Base-by-base conservation (phyloP, 1,284 basidiomycete species). In the Apiotrichum brassicae region DNA sequence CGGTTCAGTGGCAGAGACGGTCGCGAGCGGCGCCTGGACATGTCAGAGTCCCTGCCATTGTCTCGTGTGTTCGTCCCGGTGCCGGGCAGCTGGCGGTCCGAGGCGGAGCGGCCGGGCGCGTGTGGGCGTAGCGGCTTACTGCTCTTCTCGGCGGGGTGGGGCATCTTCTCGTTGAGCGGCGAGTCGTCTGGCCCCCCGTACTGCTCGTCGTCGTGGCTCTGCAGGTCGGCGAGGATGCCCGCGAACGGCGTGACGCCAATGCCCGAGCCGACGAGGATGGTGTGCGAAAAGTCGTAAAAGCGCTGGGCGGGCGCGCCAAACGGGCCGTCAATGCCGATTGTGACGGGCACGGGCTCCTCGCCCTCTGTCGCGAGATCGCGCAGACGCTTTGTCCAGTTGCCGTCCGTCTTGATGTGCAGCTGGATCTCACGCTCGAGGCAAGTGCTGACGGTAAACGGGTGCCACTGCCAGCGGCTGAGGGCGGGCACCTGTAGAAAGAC, bases 161-260 rank as follows among this genome's bases (percentile, higher is more conserved):
- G 28, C 28, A 14, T 30, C 28, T 30, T 30, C 14, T 30, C 28
- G 8, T 8, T 9, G 28, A 30, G 28, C 28, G 28, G 8, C 28
- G 8, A 9, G 30, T 28, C 46, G 16, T 34, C 24, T 19, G 60
- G 58, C 7, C 59, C 60, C 18, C 60, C 62, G 38, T 62, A 50
- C 18, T 28, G 24, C 20, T 22, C 9, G 38, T 64, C 50, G 18
- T 64, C 57, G 26, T 41, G 46, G 2, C 33, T 44, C 41, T 64
- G 62, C 2, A 64, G 51, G 42, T 61, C 62, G 20, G 61, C 56
- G 18, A 64, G 43, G 34, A 64, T 64, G 12, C 62, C 62, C 18
- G 60, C 58, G 37, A 64, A 64, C 2, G 62, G 62, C 1, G 62
- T 64, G 28, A 64, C 57, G 6, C 62, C 62, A 19, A 64, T 61